These are phyloP conservation scores for Salvia miltiorrhiza DNA, from an alignment of 257 asterid species.

Conservation along the genomic window DNA sequence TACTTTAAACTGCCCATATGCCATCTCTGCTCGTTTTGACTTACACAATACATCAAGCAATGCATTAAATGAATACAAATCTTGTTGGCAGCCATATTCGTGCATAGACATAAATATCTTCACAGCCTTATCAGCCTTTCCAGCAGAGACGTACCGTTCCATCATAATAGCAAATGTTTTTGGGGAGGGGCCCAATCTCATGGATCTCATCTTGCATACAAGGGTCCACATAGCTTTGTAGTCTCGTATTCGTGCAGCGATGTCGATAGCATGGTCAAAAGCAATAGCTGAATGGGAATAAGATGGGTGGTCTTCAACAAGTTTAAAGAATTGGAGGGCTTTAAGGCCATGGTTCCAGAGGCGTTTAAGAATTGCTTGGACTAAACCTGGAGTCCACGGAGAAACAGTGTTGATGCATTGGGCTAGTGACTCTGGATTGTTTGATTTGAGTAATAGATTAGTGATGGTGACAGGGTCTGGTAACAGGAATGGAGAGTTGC, in stretches of 20 bases:
- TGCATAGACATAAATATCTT: constrained; percentile 83
- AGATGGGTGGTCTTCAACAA: constrained; percentile 56
- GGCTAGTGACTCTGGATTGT: constrained; percentile 33
- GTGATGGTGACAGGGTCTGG: constrained; percentile 43
- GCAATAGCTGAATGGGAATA: constrained; percentile 60
- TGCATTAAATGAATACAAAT: constrained; percentile 67
- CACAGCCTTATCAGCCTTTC: constrained; percentile 85
- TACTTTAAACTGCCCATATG: constrained; percentile 50
- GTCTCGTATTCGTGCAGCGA: constrained; percentile 73
- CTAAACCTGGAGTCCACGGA: constrained; percentile 62
- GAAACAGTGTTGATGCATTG: constrained; percentile 35
- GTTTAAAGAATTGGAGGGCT: constrained; percentile 80
- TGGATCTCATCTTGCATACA: constrained; percentile 53
- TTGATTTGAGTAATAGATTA: constrained; percentile 46
- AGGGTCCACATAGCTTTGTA: constrained; percentile 68
- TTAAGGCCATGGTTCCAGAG: constrained; percentile 97
- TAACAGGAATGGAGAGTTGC: constrained; percentile 19
- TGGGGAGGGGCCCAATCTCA: constrained; percentile 65
- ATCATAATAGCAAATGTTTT: constrained; percentile 77
- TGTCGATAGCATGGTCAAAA: constrained; percentile 75
- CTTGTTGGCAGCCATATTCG: constrained; percentile 83
- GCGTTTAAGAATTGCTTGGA: constrained; percentile 67
- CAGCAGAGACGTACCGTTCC: constrained; percentile 77
- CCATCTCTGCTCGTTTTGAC: constrained; percentile 73
- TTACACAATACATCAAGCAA: constrained; percentile 83